Evolutionary conservation across 169 alveolate species (phyloP).

Genomic region (Eimeria tenella): DNA sequence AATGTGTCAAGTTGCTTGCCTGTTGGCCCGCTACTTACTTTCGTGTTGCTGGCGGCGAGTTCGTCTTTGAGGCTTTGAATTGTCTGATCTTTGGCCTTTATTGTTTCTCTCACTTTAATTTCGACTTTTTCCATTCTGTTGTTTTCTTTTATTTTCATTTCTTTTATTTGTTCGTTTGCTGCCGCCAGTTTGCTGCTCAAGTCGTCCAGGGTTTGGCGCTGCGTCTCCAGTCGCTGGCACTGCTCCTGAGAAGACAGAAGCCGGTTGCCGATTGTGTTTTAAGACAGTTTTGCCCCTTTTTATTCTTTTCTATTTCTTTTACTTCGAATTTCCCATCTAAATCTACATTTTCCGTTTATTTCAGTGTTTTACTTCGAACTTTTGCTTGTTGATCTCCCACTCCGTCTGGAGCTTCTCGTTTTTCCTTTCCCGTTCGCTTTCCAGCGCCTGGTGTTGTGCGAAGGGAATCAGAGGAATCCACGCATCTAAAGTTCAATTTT

Average conservation of each 20-base stretch:
- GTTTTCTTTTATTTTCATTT: not conserved
- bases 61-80: slow-evolving; percentile 32
- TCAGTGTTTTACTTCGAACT: not conserved
- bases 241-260: not conserved
- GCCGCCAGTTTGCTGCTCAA: not conserved
- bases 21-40: not conserved
- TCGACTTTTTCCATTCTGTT: slow-evolving; percentile 11
- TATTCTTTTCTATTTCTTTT: too few species aligned
- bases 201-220: not conserved
- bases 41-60: slow-evolving; percentile 63
- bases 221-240: not conserved
- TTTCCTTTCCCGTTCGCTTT: not conserved
- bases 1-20: not conserved
- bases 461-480: not conserved
- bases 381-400: not conserved
- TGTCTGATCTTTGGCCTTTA: slow-evolving; percentile 55
- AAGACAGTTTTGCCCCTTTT: too few species aligned
- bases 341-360: too few species aligned
- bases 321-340: too few species aligned
- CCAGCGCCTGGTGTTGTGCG: not conserved
- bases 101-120: slow-evolving; percentile 57
- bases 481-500: too few species aligned
- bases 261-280: too few species aligned
- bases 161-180: not conserved
- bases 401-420: not conserved